Percentiles rank a stretch among this genome's conserved stretches.
These are phyloP conservation scores for Rhizophora mangle DNA, from an alignment of 345 rosid genomes.

Conservation along the genomic window DNA sequence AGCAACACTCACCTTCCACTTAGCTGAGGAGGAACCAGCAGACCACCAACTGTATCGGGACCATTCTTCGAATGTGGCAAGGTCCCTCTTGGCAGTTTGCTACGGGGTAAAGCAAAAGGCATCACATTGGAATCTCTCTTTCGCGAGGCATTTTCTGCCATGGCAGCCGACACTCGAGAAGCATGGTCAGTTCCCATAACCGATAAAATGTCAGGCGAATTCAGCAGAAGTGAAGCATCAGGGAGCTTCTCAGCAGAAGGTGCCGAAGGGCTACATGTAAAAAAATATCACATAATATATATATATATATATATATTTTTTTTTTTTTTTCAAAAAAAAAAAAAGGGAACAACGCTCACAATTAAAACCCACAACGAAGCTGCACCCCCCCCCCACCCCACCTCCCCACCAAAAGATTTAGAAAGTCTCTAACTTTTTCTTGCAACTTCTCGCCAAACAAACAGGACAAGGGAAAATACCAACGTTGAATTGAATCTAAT, in stretches of 20 bases:
- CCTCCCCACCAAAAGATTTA: not conserved
- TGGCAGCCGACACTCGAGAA: slow-evolving; percentile 71
- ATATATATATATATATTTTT: too few relatives aligned
- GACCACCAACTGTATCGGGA: slow-evolving; percentile 58
- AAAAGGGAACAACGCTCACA: not conserved
- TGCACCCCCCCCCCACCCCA: not conserved
- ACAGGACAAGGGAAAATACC: not conserved
- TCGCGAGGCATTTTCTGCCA: slow-evolving; percentile 57
- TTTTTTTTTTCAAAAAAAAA: too few relatives aligned
- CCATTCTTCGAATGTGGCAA: slow-evolving; percentile 47
- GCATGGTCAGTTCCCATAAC: slow-evolving; percentile 53
- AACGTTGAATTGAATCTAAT: not conserved
- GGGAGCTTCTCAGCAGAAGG: slow-evolving; percentile 55
- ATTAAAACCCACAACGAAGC: not conserved
- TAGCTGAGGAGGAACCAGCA: slow-evolving; percentile 84
- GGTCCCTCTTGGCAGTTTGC: slow-evolving; percentile 61
- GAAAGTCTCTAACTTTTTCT: not conserved
- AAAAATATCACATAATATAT: not conserved
- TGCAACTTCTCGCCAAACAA: not conserved
- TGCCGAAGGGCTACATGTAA: slow-evolving; percentile 3
- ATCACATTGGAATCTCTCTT: slow-evolving; percentile 55
- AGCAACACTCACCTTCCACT: slow-evolving; percentile 58
- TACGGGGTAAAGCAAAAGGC: slow-evolving; percentile 41
- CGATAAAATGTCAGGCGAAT: slow-evolving; percentile 38
- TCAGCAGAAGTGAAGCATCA: slow-evolving; percentile 74